phyloP scores from a whole-genome alignment of 2,329 filamentous ascomycete species.

The Cercospora berteroae region DNA sequence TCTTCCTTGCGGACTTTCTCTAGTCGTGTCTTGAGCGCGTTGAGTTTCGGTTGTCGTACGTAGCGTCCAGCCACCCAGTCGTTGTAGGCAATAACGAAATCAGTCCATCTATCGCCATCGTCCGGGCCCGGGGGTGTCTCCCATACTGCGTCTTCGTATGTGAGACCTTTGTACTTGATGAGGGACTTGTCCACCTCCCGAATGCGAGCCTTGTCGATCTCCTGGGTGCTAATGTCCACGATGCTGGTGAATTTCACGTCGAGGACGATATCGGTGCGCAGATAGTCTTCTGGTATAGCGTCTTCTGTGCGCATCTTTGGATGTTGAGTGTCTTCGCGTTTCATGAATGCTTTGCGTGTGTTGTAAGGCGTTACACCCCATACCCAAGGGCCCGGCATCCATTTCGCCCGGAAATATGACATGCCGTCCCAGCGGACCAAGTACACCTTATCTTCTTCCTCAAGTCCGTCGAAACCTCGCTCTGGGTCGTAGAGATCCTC shows the following conservation, averaged over 20 bases:
- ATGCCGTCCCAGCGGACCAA: conserved; percentile 80
- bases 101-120: conserved; percentile 68
- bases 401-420: conserved; percentile 79
- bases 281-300: conserved; percentile 82
- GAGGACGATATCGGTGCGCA: conserved; percentile 86
- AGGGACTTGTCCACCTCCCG: conserved; percentile 69
- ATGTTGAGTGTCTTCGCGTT: conserved; percentile 60
- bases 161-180: conserved; percentile 89
- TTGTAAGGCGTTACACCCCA: conserved; percentile 63
- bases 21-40: conserved; percentile 64
- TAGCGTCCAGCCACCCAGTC: conserved; percentile 82
- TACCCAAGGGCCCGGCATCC: conserved; percentile 89
- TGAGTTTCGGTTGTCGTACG: conserved; percentile 58
- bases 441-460: conserved; percentile 83
- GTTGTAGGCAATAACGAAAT: conserved; percentile 79
- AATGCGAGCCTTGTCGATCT: conserved; percentile 69
- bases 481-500: conserved; percentile 55
- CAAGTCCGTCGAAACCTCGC: conserved; percentile 55
- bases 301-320: conserved; percentile 71
- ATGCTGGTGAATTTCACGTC: conserved; percentile 67
- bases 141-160: conserved; percentile 90
- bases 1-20: conserved; percentile 69
- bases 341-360: conserved; percentile 75
- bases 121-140: conserved; percentile 69
- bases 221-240: conserved; percentile 59